Conservation (phyloP, 2,329 filamentous ascomycete species). For the Delphinella strobiligena region DNA sequence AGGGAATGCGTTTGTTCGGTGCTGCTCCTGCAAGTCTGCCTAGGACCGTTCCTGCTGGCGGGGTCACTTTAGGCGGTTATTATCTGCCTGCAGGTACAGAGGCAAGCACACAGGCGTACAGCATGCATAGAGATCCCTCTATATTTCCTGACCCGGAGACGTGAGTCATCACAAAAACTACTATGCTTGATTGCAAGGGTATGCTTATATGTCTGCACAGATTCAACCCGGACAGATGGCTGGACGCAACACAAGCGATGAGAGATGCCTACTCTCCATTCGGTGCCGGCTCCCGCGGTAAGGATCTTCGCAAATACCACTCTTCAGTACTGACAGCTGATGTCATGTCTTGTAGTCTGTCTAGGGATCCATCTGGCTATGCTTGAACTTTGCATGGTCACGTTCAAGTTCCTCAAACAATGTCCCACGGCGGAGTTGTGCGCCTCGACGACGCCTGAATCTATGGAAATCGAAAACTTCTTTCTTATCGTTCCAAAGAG, state of each 20-base stretch:
- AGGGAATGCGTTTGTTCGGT: slow-evolving; percentile 21
- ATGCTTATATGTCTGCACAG: slow-evolving; percentile 3
- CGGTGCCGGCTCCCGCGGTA: slow-evolving; percentile 15
- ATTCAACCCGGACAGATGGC: slow-evolving; percentile 17
- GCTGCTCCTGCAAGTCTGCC: slow-evolving; percentile 20
- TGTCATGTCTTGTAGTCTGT: slow-evolving; percentile 14
- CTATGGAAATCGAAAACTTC: slow-evolving; percentile 21
- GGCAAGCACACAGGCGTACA: slow-evolving; percentile 18
- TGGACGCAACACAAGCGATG: slow-evolving; percentile 10
- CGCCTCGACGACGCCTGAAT: slow-evolving; percentile 13
- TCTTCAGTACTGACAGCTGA: too few species aligned
- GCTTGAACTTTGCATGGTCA: slow-evolving; percentile 18
- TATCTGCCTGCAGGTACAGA: slow-evolving; percentile 15
- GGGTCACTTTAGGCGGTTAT: slow-evolving; percentile 12
- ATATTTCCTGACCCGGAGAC: slow-evolving; percentile 15
- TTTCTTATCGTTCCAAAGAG: slow-evolving; percentile 19
- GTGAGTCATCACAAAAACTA: slow-evolving; percentile 8
- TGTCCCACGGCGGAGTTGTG: slow-evolving; percentile 14
- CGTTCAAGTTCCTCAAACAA: slow-evolving; percentile 17
- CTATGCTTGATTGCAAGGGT: not conserved
- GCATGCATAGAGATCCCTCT: slow-evolving; percentile 15
- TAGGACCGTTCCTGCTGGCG: slow-evolving; percentile 16
- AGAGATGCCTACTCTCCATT: slow-evolving; percentile 17
- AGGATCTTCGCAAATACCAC: too few species aligned
- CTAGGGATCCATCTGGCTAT: slow-evolving; percentile 20